A percentile compares a stretch with the other conserved stretches of the same genome.
Evolutionary conservation across 306 rosid genomes (phyloP).

Genomic region (Sicyos baderoa): DNA sequence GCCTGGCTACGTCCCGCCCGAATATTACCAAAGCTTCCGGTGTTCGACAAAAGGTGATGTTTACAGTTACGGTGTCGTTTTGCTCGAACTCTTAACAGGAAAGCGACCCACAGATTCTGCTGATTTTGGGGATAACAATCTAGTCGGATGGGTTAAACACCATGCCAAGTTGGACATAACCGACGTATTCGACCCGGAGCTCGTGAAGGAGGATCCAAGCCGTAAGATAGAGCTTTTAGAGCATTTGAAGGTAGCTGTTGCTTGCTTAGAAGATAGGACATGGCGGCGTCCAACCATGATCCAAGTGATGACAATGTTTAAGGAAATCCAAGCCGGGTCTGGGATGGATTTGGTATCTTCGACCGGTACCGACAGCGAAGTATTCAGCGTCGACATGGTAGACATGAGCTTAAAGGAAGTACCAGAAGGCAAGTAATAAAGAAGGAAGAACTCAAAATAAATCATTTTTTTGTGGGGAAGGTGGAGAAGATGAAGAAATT

Average conservation of each 20-base stretch:
- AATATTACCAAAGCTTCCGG: no score
- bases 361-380: conserved; percentile 51
- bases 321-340: conserved; percentile 84
- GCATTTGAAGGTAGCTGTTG: conserved; percentile 72
- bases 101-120: conserved; percentile 55
- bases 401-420: conserved; percentile 86
- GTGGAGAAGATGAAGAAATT: conserved; percentile 29
- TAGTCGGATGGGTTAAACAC: conserved; percentile 96
- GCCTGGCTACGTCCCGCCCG: no score
- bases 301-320: conserved; percentile 83
- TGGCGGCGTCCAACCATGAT: conserved; percentile 85
- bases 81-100: no score
- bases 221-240: conserved; percentile 76
- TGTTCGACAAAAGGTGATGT: no score
- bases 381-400: conserved; percentile 56
- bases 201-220: conserved; percentile 74
- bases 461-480: conserved; percentile 12
- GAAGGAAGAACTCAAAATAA: neutral
- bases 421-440: conserved; percentile 63
- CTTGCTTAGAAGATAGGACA: conserved; percentile 78
- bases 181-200: conserved; percentile 74
- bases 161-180: conserved; percentile 68
- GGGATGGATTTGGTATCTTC: conserved; percentile 84
- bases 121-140: conserved; percentile 94
- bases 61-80: no score